Conservation (phyloP, 352 stramenopile genomes). For the Stramenopiles sp. region DNA sequence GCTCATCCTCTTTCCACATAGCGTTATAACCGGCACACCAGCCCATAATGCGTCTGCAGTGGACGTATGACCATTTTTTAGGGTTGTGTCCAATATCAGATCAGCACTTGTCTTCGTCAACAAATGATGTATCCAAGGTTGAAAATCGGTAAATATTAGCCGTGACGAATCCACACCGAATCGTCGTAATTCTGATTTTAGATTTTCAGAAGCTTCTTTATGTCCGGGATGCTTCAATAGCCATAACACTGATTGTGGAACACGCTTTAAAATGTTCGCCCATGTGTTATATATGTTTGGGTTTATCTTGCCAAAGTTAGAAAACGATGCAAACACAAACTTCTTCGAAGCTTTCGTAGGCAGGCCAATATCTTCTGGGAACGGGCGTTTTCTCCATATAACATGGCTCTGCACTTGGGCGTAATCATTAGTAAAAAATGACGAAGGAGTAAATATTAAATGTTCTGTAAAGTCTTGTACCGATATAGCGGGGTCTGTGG, state of each 20-base stretch:
- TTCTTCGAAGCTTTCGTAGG: slow-evolving; percentile 67
- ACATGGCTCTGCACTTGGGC: slow-evolving; percentile 40
- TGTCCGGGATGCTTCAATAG: slow-evolving; percentile 43
- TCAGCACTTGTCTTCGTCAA: slow-evolving; percentile 43
- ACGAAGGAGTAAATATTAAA: slow-evolving; percentile 68
- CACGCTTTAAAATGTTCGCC: slow-evolving; percentile 73
- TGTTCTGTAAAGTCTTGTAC: slow-evolving; percentile 57
- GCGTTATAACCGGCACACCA: slow-evolving; percentile 42
- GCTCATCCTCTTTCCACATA: slow-evolving; percentile 43
- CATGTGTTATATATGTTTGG: slow-evolving; percentile 63
- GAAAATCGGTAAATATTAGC: slow-evolving; percentile 36
- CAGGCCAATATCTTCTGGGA: slow-evolving; percentile 15
- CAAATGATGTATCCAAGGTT: slow-evolving; percentile 51
- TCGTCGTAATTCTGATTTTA: not conserved
- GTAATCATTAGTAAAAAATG: slow-evolving; percentile 78
- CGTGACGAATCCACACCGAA: slow-evolving; percentile 13
- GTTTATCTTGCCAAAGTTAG: slow-evolving; percentile 83
- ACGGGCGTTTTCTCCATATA: slow-evolving; percentile 24
- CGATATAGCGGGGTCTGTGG: slow-evolving; percentile 31
- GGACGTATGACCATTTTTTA: slow-evolving; percentile 60
- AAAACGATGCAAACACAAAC: slow-evolving; percentile 86
- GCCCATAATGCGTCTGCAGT: slow-evolving; percentile 49
- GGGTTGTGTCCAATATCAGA: slow-evolving; percentile 46
- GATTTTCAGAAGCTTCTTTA: not conserved
- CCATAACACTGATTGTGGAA: slow-evolving; percentile 69